A percentile compares a stretch with the other conserved stretches of the same genome.
These are phyloP conservation scores for Leishmania braziliensis DNA, from an alignment of 208 protist genomes.

Conservation along the genomic window DNA sequence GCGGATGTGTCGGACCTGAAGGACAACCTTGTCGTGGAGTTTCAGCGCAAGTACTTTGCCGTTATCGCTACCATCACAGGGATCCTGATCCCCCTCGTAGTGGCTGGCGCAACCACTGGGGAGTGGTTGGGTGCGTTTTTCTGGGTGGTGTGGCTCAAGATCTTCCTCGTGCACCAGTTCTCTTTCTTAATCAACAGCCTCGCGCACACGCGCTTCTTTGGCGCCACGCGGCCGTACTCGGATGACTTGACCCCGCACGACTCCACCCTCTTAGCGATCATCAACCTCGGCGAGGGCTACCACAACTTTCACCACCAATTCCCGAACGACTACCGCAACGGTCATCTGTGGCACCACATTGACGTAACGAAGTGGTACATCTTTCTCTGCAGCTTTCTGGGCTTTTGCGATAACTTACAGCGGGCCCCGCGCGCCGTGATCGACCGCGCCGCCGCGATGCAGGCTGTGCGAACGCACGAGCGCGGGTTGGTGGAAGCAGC, in stretches of 20 bases:
- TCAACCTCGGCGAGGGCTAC: slow-evolving; percentile 90
- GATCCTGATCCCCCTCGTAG: slow-evolving; percentile 73
- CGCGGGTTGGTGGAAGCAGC: slow-evolving; percentile 31
- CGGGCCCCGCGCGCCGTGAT: slow-evolving; percentile 53
- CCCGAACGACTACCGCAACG: slow-evolving; percentile 89
- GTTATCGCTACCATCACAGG: slow-evolving; percentile 75
- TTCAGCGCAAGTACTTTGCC: slow-evolving; percentile 85
- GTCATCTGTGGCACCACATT: slow-evolving; percentile 76
- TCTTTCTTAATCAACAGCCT: slow-evolving; percentile 92
- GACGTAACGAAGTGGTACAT: slow-evolving; percentile 90
- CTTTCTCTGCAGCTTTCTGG: slow-evolving; percentile 38
- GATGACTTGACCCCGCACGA: slow-evolving; percentile 75
- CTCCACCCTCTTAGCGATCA: slow-evolving; percentile 65
- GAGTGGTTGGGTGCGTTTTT: slow-evolving; percentile 80
- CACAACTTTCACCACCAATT: slow-evolving; percentile 94
- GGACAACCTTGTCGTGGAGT: slow-evolving; percentile 68
- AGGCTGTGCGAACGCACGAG: slow-evolving; percentile 38
- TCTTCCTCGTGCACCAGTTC: slow-evolving; percentile 80
- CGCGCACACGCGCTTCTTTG: slow-evolving; percentile 72
- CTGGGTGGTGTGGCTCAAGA: slow-evolving; percentile 67
- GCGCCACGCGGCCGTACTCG: slow-evolving; percentile 63
- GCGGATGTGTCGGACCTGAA: slow-evolving; percentile 82
- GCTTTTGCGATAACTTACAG: slow-evolving; percentile 65
- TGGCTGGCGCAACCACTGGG: slow-evolving; percentile 74
- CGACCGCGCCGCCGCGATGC: slow-evolving; percentile 24